Evolutionary conservation across 106 monocot genomes (phyloP), one percentile per base, ranked within the genome.

Genomic region (Dendrobium nobile): DNA sequence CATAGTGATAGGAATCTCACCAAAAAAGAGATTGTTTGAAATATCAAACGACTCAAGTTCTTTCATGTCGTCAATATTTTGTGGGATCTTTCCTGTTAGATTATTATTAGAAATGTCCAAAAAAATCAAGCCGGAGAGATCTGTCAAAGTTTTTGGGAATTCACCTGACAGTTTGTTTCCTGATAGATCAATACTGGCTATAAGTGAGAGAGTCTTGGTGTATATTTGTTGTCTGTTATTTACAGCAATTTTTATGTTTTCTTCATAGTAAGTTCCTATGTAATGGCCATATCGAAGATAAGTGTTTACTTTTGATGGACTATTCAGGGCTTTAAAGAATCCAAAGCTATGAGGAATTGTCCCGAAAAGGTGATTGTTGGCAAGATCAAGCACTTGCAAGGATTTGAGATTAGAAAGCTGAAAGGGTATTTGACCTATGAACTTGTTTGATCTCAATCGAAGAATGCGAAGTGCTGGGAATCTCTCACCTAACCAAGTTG

Each of bases 1-100:
- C n/a, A n/a, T n/a, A n/a, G n/a, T n/a, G n/a, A n/a, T n/a, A n/a
- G n/a, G n/a, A n/a, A n/a, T n/a, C n/a, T n/a, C n/a, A n/a, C n/a
- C n/a, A n/a, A n/a, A n/a, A n/a, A n/a, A n/a, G n/a, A n/a, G n/a
- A n/a, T n/a, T n/a, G n/a, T n/a, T n/a, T n/a, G n/a, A n/a, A n/a
- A n/a, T n/a, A n/a, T n/a, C n/a, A n/a, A n/a, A 64, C 24, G 47
- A 24, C 17, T 70, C 68, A 0, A 80, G 11, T 17, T 16, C 5
- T 13, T 47, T 24, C 79, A 80, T 43, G 9, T 6, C 67, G 24
- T 22, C 68, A 33, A 80, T 68, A 4, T 24, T 68, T 4, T 70
- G 28, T 9, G 79, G 79, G 41, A 80, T 80, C 16, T 68, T 47
- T 40, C 79, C 79, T 20, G 70, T 80, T 1, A 80, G 68, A 4